phyloP scores from a whole-genome alignment of 2,329 filamentous ascomycete species.

The Xylaria sp. region DNA sequence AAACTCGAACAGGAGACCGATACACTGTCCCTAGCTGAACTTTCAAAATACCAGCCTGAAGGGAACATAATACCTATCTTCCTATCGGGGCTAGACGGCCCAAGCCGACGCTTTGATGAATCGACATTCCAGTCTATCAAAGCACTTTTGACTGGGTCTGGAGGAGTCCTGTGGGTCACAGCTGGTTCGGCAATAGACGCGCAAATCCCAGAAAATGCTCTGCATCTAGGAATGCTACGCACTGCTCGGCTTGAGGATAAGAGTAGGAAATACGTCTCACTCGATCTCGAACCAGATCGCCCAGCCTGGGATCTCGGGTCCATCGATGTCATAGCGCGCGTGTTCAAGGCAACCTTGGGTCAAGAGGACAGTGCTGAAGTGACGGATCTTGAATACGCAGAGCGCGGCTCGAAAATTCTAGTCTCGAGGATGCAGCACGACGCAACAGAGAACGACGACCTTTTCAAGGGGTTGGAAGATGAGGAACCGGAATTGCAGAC shows the following conservation, averaged over 20 bases:
- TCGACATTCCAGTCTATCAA: constrained; percentile 13
- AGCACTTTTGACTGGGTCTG: constrained; percentile 24
- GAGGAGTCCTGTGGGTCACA: constrained; percentile 34
- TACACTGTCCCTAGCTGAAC: constrained; percentile 6
- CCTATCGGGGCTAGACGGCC: constrained; percentile 18
- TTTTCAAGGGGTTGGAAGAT: neutral
- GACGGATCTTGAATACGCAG: constrained; percentile 35
- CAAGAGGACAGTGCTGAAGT: neutral
- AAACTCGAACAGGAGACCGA: constrained; percentile 13
- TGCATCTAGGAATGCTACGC: constrained; percentile 42
- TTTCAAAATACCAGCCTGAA: constrained; percentile 5
- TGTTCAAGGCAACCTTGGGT: constrained; percentile 19
- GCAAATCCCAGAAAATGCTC: constrained; percentile 31
- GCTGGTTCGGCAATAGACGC: constrained; percentile 31
- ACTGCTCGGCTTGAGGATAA: constrained; percentile 40
- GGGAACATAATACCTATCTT: constrained; percentile 17
- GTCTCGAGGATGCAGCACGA: constrained; percentile 15
- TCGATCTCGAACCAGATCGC: constrained; percentile 43
- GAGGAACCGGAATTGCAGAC: constrained; percentile 20
- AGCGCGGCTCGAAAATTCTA: constrained; percentile 19
- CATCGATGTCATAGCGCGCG: constrained; percentile 22
- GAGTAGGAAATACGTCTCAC: constrained; percentile 36
- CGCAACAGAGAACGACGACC: neutral
- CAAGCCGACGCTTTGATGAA: constrained; percentile 15
- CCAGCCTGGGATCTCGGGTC: constrained; percentile 4